phyloP scores from a whole-genome alignment of 768 basidiomycete species.

The Sarcodon sp. region DNA sequence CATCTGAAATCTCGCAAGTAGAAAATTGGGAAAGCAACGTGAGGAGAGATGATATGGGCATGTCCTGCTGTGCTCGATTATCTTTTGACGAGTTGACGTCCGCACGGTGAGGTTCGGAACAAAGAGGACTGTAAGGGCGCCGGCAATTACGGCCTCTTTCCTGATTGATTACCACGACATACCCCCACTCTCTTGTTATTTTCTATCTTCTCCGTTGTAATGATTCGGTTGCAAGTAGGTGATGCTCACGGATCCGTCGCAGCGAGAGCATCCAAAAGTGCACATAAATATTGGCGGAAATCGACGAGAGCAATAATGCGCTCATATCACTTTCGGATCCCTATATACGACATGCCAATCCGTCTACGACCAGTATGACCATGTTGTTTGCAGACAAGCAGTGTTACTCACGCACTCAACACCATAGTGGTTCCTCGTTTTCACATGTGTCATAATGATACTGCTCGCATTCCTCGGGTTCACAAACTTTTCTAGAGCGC shows the following conservation, averaged over 20 bases:
- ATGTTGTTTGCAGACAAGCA: background rate
- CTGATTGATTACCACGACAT: no score
- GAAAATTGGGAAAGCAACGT: constrained; percentile 29
- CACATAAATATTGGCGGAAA: constrained; percentile 27
- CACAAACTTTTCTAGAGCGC: constrained; percentile 48
- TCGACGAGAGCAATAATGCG: constrained; percentile 55
- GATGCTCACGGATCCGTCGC: no score
- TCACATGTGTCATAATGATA: constrained; percentile 57
- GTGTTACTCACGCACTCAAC: background rate
- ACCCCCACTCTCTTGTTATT: no score
- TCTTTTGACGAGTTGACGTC: no score
- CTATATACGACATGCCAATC: constrained; percentile 58
- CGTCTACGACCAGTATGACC: constrained; percentile 53
- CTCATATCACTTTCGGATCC: constrained; percentile 48
- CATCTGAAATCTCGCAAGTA: constrained; percentile 82
- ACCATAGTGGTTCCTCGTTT: constrained; percentile 67
- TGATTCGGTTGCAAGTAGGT: no score
- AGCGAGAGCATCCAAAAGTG: constrained; percentile 3
- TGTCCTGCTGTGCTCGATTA: no score
- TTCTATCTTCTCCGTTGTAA: no score
- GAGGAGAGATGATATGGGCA: constrained; percentile 5
- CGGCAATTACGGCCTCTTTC: no score
- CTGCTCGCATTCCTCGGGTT: constrained; percentile 66
- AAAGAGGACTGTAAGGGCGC: no score
- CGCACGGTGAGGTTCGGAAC: no score